Evolutionary conservation across 257 asterid genomes (phyloP).

Genomic region (Solanum bulbocastanum): DNA sequence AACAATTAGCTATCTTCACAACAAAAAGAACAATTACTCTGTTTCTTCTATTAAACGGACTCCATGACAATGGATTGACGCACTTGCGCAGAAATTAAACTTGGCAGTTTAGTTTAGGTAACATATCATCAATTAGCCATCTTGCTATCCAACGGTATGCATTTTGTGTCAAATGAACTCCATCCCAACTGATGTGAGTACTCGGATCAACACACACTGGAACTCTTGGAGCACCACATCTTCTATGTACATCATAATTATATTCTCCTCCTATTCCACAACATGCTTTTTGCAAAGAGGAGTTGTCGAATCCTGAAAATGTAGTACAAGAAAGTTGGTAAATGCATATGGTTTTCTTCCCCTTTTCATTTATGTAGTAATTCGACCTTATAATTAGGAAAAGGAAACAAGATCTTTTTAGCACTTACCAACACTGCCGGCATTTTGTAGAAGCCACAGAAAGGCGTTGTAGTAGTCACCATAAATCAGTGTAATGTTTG

Average conservation of each 20-base stretch:
- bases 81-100: not conserved
- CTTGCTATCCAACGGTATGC: constrained; percentile 5
- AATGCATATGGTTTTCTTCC: not conserved
- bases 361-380: not conserved
- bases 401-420: not conserved
- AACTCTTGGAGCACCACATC: not conserved
- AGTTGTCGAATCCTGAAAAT: constrained; percentile 2
- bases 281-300: constrained; percentile 3
- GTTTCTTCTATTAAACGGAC: not conserved
- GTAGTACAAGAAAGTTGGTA: not conserved
- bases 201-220: not conserved
- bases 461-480: constrained; percentile 11
- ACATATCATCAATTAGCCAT: not conserved
- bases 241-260: not conserved
- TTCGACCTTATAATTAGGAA: not conserved
- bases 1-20: too few species aligned
- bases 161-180: constrained; percentile 10
- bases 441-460: not conserved
- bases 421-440: not conserved
- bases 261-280: constrained; percentile 23
- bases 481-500: not conserved
- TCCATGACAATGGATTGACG: not conserved
- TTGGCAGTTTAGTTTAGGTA: not conserved
- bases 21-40: not conserved
- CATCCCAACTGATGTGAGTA: constrained; percentile 16